phyloP scores from a whole-genome alignment of 768 basidiomycete genomes.

The Russula dissimulans region DNA sequence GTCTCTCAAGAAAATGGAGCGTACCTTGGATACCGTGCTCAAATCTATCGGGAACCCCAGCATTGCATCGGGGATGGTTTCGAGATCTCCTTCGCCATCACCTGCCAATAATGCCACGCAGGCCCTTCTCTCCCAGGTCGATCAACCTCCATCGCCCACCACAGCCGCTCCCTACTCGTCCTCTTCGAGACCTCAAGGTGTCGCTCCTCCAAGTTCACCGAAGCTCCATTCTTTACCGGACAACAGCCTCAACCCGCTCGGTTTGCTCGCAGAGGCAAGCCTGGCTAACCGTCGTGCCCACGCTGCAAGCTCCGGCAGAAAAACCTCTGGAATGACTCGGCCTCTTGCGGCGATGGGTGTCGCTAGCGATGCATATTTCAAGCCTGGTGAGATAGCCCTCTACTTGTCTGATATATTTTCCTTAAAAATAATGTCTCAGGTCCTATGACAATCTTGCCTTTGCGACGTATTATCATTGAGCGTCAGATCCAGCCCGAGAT shows the following conservation, averaged over 20 bases:
- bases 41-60: conserved; percentile 80
- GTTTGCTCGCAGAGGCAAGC: conserved; percentile 85
- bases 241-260: conserved; percentile 86
- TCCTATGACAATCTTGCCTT: conserved; percentile 80
- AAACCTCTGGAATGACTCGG: conserved; percentile 14
- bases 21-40: conserved; percentile 85
- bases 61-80: conserved; percentile 71
- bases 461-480: conserved; percentile 77
- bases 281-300: conserved; percentile 63
- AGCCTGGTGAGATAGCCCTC: conserved; percentile 46
- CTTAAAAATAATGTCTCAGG: conserved; percentile 33
- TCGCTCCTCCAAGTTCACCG: conserved; percentile 50
- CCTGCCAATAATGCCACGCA: conserved; percentile 17
- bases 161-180: conserved; percentile 9
- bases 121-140: conserved; percentile 14
- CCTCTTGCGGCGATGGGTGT: conserved; percentile 50
- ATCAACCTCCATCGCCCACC: conserved; percentile 14
- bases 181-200: conserved; percentile 23
- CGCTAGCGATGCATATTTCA: conserved; percentile 84
- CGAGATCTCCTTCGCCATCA: conserved; percentile 67
- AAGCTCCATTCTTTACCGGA: conserved; percentile 88
- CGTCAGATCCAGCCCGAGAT: conserved; percentile 90
- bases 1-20: conserved; percentile 85
- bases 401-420: conserved; percentile 2
- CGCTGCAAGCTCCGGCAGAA: conserved; percentile 23